These are phyloP conservation scores for Amauroascus niger DNA, from an alignment of 2,329 filamentous ascomycete genomes.

Conservation along the genomic window DNA sequence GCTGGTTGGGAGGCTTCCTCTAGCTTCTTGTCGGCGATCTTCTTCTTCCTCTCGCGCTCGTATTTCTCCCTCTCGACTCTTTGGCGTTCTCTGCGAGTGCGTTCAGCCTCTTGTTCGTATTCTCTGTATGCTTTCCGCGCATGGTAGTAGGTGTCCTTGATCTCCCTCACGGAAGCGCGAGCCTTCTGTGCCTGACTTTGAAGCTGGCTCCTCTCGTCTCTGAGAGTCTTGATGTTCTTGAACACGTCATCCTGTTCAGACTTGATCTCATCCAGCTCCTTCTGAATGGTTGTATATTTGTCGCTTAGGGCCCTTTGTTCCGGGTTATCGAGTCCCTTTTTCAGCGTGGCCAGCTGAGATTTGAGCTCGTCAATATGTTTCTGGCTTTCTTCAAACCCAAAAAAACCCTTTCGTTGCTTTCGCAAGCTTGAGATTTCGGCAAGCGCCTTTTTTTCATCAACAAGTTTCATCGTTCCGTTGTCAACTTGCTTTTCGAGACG, in stretches of 20 bases:
- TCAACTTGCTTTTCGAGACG: constrained; percentile 77
- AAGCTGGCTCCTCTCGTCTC: constrained; percentile 75
- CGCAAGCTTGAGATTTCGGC: constrained; percentile 70
- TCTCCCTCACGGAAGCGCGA: constrained; percentile 66
- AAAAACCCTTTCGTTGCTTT: constrained; percentile 87
- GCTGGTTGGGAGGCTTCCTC: constrained; percentile 58
- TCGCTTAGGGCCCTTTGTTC: constrained; percentile 82
- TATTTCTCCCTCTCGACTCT: constrained; percentile 62
- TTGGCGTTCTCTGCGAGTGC: constrained; percentile 64
- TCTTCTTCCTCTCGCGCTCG: constrained; percentile 42
- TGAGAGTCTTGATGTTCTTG: constrained; percentile 74
- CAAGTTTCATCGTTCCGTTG: constrained; percentile 81
- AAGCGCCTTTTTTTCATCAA: constrained; percentile 93
- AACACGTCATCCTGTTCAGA: constrained; percentile 82
- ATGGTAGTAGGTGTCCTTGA: constrained; percentile 83
- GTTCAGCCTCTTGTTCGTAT: constrained; percentile 74
- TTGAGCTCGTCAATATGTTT: constrained; percentile 83
- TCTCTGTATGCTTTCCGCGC: constrained; percentile 72
- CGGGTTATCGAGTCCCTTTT: constrained; percentile 82
- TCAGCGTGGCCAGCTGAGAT: constrained; percentile 77
- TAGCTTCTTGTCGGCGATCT: constrained; percentile 46
- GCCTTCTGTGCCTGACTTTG: constrained; percentile 81
- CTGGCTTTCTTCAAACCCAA: constrained; percentile 70
- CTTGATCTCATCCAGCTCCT: constrained; percentile 82
- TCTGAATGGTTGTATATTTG: constrained; percentile 72